phyloP scores from a whole-genome alignment of 2,329 filamentous ascomycete genomes.

The Colletotrichum destructivum region DNA sequence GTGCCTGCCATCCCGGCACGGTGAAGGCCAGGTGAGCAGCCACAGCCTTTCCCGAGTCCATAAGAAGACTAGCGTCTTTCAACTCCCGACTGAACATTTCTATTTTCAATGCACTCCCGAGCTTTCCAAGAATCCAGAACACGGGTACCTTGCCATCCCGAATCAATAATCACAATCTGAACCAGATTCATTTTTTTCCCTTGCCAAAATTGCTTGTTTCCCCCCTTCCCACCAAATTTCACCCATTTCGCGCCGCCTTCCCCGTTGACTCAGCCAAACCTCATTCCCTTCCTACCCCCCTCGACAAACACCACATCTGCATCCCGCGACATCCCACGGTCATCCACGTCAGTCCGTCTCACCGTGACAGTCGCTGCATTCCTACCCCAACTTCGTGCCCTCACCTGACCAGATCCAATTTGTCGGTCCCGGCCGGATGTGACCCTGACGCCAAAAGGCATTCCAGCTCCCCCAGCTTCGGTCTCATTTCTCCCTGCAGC shows the following conservation, averaged over 20 bases:
- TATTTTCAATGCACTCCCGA: constrained; percentile 26
- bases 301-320: neutral
- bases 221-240: neutral
- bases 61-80: constrained; percentile 19
- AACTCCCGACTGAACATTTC: constrained; percentile 34
- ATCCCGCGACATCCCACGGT: neutral
- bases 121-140: neutral
- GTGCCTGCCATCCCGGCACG: constrained; percentile 3
- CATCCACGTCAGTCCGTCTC: constrained; percentile 26
- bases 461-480: constrained; percentile 12
- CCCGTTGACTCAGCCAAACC: constrained; percentile 28
- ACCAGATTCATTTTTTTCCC: neutral
- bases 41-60: constrained; percentile 15
- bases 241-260: constrained; percentile 15
- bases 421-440: constrained; percentile 33
- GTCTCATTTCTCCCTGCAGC: neutral
- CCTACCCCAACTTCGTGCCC: constrained; percentile 28
- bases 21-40: constrained; percentile 17
- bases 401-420: constrained; percentile 40
- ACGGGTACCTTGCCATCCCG: neutral
- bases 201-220: constrained; percentile 29
- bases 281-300: neutral
- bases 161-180: constrained; percentile 7
- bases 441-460: constrained; percentile 20
- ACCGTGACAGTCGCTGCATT: constrained; percentile 19